A percentile compares a stretch with the other conserved stretches of the same genome.
Conservation (phyloP, 139 green algal genomes). For the Monoraphidium neglectum region DNA sequence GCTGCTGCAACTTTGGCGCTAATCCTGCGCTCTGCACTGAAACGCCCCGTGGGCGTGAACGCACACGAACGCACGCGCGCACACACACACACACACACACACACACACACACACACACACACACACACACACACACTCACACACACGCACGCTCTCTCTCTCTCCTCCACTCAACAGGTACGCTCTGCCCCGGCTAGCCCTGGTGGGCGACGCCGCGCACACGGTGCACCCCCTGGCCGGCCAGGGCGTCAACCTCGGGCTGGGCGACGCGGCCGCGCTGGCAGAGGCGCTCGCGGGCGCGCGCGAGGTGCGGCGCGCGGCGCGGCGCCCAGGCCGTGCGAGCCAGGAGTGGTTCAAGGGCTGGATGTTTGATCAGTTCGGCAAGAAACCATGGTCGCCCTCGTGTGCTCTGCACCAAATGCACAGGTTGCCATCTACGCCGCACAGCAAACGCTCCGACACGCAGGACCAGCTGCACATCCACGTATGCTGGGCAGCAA, state of each 20-base stretch:
- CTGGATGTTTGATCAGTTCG: too few relatives aligned
- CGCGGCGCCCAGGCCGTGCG: constrained; percentile 45
- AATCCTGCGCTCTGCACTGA: not conserved
- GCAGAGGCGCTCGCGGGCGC: constrained; percentile 46
- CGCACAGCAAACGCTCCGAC: too few relatives aligned
- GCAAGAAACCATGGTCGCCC: too few relatives aligned
- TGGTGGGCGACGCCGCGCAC: constrained; percentile 86
- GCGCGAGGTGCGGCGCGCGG: constrained; percentile 52
- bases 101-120: not conserved
- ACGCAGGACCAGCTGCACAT: too few relatives aligned
- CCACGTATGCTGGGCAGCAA: too few relatives aligned
- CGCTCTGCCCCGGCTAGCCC: constrained; percentile 64
- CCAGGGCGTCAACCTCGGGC: constrained; percentile 83
- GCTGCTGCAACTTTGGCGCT: not conserved
- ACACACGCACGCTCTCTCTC: not conserved
- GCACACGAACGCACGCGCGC: too few relatives aligned
- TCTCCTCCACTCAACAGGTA: constrained; percentile 45
- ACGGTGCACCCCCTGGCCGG: constrained; percentile 79
- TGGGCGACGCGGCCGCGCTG: constrained; percentile 72
- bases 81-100: not conserved
- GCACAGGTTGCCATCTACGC: too few relatives aligned
- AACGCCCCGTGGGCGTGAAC: not conserved
- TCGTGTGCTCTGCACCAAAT: too few relatives aligned
- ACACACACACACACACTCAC: not conserved
- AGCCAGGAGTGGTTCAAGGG: constrained; percentile 29